Evolutionary conservation across 176 grass and related monocot genomes (phyloP).

Genomic region (Musa schizocarpa): DNA sequence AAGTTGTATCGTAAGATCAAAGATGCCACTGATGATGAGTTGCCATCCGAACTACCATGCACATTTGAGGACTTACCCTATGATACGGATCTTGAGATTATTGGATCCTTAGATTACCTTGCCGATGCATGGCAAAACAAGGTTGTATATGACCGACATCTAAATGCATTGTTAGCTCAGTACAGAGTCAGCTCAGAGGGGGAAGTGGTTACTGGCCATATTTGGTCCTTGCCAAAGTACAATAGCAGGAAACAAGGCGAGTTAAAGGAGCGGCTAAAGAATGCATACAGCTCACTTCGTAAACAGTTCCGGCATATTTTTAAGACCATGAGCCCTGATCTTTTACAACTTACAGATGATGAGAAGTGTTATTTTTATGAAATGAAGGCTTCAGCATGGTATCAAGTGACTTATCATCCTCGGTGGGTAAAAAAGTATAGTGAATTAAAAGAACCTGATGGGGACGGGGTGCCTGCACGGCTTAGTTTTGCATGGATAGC

Average conservation of each 20-base stretch:
- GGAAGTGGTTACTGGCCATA: conserved; percentile 76
- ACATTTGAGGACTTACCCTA: conserved; percentile 46
- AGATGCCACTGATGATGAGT: conserved; percentile 22
- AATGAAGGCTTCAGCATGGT: conserved; percentile 78
- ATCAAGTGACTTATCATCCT: conserved; percentile 78
- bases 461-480: conserved; percentile 21
- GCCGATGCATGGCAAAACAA: conserved; percentile 51
- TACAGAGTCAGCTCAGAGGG: conserved; percentile 58
- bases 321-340: conserved; percentile 28
- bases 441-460: conserved; percentile 35
- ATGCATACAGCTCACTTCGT: conserved; percentile 46
- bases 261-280: conserved; percentile 69
- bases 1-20: conserved; percentile 38
- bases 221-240: conserved; percentile 51
- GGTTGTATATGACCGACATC: conserved; percentile 44
- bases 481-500: conserved; percentile 89
- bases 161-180: conserved; percentile 53
- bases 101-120: conserved; percentile 48
- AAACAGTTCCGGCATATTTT: conserved; percentile 52
- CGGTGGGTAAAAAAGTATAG: conserved; percentile 43
- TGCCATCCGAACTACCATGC: conserved; percentile 31
- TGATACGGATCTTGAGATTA: conserved; percentile 65
- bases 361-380: conserved; percentile 46
- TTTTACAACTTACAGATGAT: conserved; percentile 32
- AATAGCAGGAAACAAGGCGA: conserved; percentile 70